Percentiles rank a stretch among this genome's conserved stretches.
phyloP scores from a whole-genome alignment of 441 rosid genomes.

The Pelargonium myrrhifolium region DNA sequence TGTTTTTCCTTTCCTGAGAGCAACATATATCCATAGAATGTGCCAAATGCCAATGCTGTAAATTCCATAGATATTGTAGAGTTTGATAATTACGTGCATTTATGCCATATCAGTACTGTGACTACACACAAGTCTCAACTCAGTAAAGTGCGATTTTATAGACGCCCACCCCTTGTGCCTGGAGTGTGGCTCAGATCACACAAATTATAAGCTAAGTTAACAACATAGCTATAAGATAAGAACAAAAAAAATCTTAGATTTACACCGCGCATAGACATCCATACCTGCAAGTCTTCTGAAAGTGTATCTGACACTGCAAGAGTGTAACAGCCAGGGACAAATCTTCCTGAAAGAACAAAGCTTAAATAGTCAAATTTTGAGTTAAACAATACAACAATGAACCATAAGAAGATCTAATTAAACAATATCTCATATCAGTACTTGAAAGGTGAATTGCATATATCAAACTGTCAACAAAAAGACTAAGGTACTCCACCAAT shows the following conservation, averaged over 20 bases:
- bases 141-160: no score
- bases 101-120: no score
- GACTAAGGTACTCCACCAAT: neutral
- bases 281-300: constrained; percentile 83
- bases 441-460: neutral
- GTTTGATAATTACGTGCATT: no score
- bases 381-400: neutral
- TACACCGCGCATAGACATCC: constrained; percentile 7
- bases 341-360: constrained; percentile 51
- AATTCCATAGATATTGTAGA: no score
- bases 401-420: neutral
- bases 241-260: neutral
- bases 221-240: neutral
- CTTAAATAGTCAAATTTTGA: constrained; percentile 1
- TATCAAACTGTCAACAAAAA: neutral
- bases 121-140: no score
- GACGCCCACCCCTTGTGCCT: no score
- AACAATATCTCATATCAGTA: neutral
- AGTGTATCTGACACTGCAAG: constrained; percentile 90
- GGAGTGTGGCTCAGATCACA: no score
- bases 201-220: no score
- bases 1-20: no score
- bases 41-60: no score
- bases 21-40: no score
- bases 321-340: constrained; percentile 88